Conservation (phyloP, 1,284 basidiomycete species). For the Ganoderma leucocontextum region DNA sequence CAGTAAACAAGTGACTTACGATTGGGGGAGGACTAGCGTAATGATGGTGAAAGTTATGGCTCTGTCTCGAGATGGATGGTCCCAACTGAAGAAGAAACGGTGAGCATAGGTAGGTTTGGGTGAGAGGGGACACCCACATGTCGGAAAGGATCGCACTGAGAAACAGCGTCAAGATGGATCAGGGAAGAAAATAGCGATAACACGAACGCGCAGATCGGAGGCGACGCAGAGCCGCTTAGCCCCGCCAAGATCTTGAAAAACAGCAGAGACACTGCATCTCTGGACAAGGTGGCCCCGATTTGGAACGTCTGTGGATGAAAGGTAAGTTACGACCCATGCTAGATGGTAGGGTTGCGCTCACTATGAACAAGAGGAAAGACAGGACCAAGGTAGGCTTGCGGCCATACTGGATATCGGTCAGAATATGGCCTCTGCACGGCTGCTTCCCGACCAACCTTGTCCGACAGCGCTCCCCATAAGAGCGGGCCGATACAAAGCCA, state of each 20-base stretch:
- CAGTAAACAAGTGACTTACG: not conserved
- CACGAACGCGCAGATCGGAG: not conserved
- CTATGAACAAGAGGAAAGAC: not conserved
- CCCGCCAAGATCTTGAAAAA: slow-evolving; percentile 1
- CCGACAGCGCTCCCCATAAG: slow-evolving; percentile 4
- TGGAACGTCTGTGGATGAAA: not conserved
- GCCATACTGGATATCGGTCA: not conserved
- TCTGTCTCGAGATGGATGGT: not conserved
- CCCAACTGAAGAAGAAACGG: not conserved
- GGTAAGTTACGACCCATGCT: not conserved
- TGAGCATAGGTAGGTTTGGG: not conserved
- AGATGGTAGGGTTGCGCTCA: not conserved
- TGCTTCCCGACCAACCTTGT: not conserved
- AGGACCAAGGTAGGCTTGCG: not conserved
- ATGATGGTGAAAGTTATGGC: not conserved
- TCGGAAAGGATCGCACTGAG: not conserved
- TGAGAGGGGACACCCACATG: not conserved
- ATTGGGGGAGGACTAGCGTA: not conserved
- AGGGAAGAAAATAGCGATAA: not conserved
- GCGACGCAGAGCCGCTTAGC: not conserved
- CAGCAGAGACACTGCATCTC: not conserved
- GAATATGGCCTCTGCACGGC: not conserved
- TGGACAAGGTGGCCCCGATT: not conserved
- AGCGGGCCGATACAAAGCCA: not conserved
- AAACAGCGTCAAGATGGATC: not conserved